Evolutionary conservation across 306 rosid species (phyloP).

Genomic region (Benincasa hispida): DNA sequence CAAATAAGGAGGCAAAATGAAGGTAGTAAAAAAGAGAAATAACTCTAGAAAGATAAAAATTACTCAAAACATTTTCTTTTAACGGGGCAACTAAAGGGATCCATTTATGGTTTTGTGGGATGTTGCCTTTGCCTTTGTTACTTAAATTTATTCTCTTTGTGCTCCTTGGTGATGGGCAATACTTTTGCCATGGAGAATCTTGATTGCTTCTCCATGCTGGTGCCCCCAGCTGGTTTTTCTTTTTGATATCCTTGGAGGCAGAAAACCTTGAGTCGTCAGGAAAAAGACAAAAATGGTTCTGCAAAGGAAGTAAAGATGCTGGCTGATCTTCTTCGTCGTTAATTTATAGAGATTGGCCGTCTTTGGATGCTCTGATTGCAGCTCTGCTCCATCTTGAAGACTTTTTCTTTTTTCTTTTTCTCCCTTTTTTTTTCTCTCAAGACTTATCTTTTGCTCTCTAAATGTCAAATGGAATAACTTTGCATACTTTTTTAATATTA

Average conservation of each 20-base stretch:
- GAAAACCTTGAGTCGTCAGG: not conserved
- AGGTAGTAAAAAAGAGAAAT: not conserved
- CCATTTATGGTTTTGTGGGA: not conserved
- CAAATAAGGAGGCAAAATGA: not conserved
- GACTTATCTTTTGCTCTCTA: not conserved
- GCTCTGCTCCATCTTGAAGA: not conserved
- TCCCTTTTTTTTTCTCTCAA: not conserved
- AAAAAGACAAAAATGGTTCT: not conserved
- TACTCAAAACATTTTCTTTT: not conserved
- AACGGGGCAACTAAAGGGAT: not conserved
- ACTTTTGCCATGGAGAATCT: not conserved
- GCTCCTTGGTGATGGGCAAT: constrained; percentile 6
- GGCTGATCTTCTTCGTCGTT: not conserved
- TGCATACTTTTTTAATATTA: not conserved
- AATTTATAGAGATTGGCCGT: not conserved
- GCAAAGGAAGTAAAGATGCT: not conserved
- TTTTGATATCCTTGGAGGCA: not conserved
- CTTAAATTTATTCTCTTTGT: not conserved
- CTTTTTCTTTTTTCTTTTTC: not conserved
- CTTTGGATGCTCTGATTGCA: not conserved
- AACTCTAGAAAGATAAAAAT: not conserved
- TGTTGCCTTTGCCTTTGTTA: not conserved
- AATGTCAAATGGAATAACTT: not conserved
- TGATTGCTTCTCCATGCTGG: not conserved
- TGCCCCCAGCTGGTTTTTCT: not conserved